These are phyloP conservation scores for Phalaenopsis equestris DNA, from an alignment of 106 monocot species.

Conservation along the genomic window DNA sequence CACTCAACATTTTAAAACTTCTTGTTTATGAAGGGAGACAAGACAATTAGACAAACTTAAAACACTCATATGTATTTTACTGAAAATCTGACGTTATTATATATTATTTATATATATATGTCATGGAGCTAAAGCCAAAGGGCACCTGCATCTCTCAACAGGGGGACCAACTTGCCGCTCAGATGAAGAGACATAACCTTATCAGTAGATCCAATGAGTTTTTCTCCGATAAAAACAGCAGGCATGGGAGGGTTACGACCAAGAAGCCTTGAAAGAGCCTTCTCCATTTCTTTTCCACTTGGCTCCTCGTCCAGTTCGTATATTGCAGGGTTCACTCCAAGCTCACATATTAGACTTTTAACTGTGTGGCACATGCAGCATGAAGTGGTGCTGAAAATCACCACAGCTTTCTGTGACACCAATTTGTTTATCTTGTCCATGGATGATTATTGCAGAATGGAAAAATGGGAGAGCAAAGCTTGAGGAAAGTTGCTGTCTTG, in stretches of 20 bases:
- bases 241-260: conserved; percentile 17
- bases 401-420: conserved; percentile 18
- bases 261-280: conserved; percentile 14
- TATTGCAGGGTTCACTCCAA: conserved; percentile 16
- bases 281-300: conserved; percentile 21
- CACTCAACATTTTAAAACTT: no score
- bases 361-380: conserved; percentile 27
- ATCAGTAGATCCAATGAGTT: conserved; percentile 13
- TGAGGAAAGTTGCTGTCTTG: background rate
- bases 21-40: no score
- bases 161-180: conserved; percentile 18
- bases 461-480: background rate
- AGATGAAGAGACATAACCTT: conserved; percentile 25
- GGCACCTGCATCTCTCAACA: conserved; percentile 17
- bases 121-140: conserved; percentile 11
- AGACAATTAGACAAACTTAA: no score
- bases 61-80: no score
- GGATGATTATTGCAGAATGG: no score
- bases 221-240: conserved; percentile 18
- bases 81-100: no score
- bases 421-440: conserved; percentile 19
- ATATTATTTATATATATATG: no score
- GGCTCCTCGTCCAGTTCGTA: conserved; percentile 22
- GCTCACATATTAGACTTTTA: conserved; percentile 14
- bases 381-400: conserved; percentile 16